Evolutionary conservation across 805 yeast species (phyloP), one percentile per base, ranked within the genome.

Genomic region (Nakazawaea ishiwadae): DNA sequence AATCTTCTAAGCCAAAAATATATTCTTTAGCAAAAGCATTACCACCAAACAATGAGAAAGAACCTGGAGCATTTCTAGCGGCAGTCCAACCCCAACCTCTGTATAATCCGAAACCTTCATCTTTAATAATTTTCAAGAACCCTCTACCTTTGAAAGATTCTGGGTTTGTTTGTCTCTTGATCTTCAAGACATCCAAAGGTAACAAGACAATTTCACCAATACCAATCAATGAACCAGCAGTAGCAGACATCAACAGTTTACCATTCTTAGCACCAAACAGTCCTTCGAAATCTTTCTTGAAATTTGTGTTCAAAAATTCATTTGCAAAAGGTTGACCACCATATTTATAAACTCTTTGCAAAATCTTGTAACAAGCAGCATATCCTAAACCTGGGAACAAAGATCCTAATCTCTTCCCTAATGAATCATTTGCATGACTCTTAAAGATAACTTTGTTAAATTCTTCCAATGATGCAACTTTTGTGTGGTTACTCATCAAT

Each of bases 51-150:
- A 93, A 72, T 14, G 98, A 96, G 59, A 93, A 93, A 2, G 96
- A 88, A 46, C 99, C 99, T 29, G 99, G 99, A 2, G 98, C 97
- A 62, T 93, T 93, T 77, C 99, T 84, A 33, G 99, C 99, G 53
- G 95, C 95, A 46, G 99, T 93, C 99, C 99, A 93, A 45, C 97
- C 98, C 96, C 97, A 90, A 51, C 99, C 99, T 62, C 96, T 77
- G 71, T 93, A 93, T 53, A 93, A 73, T 18, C 93, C 88, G 45
- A 88, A 74, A 15, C 99, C 98, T 68, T 93, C 99, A 60, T 93
- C 99, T 42, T 71, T 58, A 46, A 93, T 60, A 56, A 93, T 87
- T 65, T 77, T 84, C 51, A 90, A 47, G 68, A 93, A 90, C 9
- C 99, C 98, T 71, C 99, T 85, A 54, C 99, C 99, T 66, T 81